These are phyloP conservation scores for Lolium multiflorum DNA, from an alignment of 176 grass and related monocot species.

Conservation along the genomic window DNA sequence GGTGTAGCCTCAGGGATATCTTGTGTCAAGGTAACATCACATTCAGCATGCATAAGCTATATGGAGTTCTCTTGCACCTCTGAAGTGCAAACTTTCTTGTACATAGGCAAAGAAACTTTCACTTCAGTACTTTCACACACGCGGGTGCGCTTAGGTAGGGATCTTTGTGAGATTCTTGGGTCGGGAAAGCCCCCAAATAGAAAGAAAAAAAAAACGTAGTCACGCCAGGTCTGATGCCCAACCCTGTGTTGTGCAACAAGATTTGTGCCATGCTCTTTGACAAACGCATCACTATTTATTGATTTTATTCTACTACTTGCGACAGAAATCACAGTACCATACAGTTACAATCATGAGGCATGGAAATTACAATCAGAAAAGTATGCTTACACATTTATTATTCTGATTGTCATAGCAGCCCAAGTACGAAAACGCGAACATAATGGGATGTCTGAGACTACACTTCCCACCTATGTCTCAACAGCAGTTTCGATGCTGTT, in stretches of 20 bases:
- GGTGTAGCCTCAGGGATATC: no score
- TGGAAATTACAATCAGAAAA: not conserved
- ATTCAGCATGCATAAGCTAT: no score
- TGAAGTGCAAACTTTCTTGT: not conserved
- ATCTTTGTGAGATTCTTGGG: not conserved
- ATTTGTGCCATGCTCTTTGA: not conserved
- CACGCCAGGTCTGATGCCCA: not conserved
- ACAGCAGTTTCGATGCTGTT: not conserved
- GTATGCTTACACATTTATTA: conserved; percentile 26
- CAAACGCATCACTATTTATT: not conserved
- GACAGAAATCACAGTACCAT: not conserved
- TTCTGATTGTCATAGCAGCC: conserved; percentile 21
- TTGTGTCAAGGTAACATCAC: no score
- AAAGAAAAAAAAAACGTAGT: not conserved
- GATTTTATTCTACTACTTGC: no score
- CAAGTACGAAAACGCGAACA: not conserved
- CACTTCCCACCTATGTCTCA: not conserved
- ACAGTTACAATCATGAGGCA: not conserved
- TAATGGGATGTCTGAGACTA: not conserved
- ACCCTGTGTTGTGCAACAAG: not conserved
- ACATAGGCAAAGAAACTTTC: not conserved
- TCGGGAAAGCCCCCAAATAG: no score
- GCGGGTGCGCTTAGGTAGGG: not conserved
- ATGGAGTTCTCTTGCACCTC: no score
- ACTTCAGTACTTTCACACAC: not conserved